Evolutionary conservation across 345 rosid genomes (phyloP).

Genomic region (Arabis hirsuta): DNA sequence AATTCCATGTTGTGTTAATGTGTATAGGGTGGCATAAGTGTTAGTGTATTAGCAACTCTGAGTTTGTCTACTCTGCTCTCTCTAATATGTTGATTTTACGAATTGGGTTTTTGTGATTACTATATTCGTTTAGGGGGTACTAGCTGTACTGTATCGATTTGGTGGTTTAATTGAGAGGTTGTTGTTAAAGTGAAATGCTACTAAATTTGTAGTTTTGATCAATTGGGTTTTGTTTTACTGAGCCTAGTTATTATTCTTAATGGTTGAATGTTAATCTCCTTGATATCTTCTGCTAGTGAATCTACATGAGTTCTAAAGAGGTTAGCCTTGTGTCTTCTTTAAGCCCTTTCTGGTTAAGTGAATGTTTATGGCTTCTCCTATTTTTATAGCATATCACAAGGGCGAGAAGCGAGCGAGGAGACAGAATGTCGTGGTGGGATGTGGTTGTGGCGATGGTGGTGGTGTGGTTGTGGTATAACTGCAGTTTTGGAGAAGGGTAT

Average conservation of each 20-base stretch:
- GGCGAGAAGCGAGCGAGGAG: no score
- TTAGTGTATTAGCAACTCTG: no score
- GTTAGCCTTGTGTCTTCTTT: not conserved
- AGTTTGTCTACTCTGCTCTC: no score
- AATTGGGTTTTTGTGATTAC: slow-evolving; percentile 8
- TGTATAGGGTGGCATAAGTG: no score
- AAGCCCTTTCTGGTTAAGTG: not conserved
- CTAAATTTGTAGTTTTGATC: not conserved
- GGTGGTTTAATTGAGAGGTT: not conserved
- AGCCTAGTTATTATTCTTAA: no score
- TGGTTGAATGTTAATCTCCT: slow-evolving; percentile 1
- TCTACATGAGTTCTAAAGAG: not conserved
- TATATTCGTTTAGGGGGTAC: not conserved
- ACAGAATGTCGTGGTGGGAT: not conserved
- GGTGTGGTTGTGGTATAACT: not conserved
- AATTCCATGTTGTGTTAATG: not conserved
- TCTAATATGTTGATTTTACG: not conserved
- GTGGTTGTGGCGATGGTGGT: not conserved
- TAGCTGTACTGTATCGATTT: not conserved
- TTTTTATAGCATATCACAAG: not conserved
- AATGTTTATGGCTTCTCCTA: slow-evolving; percentile 4
- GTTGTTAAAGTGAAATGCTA: slow-evolving; percentile 10
- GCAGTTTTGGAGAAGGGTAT: slow-evolving; percentile 39
- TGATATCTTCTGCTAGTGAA: slow-evolving; percentile 8
- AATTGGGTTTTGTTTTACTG: slow-evolving; percentile 16